These are phyloP conservation scores for Thermoascus crustaceus DNA, from an alignment of 2,329 filamentous ascomycete species.

Conservation along the genomic window DNA sequence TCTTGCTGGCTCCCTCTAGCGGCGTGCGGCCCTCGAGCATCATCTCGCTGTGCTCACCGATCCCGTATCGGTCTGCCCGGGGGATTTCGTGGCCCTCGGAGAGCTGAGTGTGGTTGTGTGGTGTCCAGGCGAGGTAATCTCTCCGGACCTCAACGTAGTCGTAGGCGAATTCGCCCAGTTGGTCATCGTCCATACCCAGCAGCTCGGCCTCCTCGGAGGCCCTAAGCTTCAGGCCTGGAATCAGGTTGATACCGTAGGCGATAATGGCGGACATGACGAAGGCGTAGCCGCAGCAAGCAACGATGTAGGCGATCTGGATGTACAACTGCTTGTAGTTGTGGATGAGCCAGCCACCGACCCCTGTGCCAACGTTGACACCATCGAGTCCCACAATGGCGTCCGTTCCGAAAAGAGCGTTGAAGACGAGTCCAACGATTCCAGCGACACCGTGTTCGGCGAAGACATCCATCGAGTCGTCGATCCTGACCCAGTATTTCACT, in stretches of 20 bases:
- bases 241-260: conserved; percentile 61
- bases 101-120: conserved; percentile 34
- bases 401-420: conserved; percentile 70
- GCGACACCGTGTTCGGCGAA: conserved; percentile 85
- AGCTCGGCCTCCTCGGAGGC: conserved; percentile 61
- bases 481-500: conserved; percentile 66
- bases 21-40: conserved; percentile 50
- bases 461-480: conserved; percentile 83
- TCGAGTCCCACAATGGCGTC: conserved; percentile 68
- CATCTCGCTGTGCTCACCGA: conserved; percentile 52
- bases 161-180: conserved; percentile 45
- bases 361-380: conserved; percentile 46
- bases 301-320: conserved; percentile 61
- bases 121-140: conserved; percentile 45
- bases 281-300: conserved; percentile 57
- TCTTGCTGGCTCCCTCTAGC: conserved; percentile 19
- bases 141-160: conserved; percentile 45
- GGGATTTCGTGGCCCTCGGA: conserved; percentile 47
- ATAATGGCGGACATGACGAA: conserved; percentile 62
- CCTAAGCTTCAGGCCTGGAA: conserved; percentile 62
- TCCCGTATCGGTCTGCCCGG: conserved; percentile 52
- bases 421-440: conserved; percentile 69
- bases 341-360: conserved; percentile 60
- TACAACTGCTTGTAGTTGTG: conserved; percentile 63
- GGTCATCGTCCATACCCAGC: conserved; percentile 51